Evolutionary conservation across 495 filamentous ascomycete species (phyloP).

Genomic region (Penicillium paxilli): DNA sequence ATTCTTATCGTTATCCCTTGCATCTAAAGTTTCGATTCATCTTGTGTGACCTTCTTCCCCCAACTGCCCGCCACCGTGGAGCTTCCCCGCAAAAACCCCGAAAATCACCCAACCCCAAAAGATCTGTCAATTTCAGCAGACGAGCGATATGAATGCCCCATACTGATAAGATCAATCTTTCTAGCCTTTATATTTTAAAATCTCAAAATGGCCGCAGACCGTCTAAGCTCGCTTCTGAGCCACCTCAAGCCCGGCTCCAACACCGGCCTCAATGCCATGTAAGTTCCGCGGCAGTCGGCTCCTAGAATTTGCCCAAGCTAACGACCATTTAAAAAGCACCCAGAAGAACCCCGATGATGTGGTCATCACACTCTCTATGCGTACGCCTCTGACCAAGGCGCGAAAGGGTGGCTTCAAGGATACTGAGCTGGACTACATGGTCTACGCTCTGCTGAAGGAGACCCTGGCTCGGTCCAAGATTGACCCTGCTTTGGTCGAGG

Average conservation of each 20-base stretch:
- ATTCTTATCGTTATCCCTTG: neutral
- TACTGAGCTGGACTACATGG: conserved; percentile 81
- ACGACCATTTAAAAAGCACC: conserved; percentile 55
- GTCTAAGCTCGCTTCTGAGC: conserved; percentile 82
- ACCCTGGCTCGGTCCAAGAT: conserved; percentile 71
- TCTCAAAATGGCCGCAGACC: conserved; percentile 75
- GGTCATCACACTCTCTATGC: conserved; percentile 82
- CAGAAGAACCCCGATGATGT: conserved; percentile 95
- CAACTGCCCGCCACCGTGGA: conserved; percentile 3
- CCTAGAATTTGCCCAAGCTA: neutral
- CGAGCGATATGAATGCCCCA: neutral
- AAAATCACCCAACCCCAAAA: conserved; percentile 2
- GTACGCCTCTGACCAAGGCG: conserved; percentile 77
- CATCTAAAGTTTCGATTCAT: too few relatives aligned
- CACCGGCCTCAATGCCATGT: conserved; percentile 69
- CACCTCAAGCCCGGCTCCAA: conserved; percentile 71
- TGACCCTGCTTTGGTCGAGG: conserved; percentile 82
- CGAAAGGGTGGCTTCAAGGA: conserved; percentile 92
- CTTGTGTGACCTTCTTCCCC: neutral
- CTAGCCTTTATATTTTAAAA: conserved; percentile 1
- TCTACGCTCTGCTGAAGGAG: conserved; percentile 78
- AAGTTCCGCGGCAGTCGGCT: conserved; percentile 32
- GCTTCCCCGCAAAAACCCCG: conserved; percentile 26
- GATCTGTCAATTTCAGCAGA: neutral
- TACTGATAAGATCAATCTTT: neutral